Percentiles rank a stretch among this genome's conserved stretches.
Evolutionary conservation across 805 yeast genomes (phyloP).

Genomic region (Nakazawaea wyomingensis): DNA sequence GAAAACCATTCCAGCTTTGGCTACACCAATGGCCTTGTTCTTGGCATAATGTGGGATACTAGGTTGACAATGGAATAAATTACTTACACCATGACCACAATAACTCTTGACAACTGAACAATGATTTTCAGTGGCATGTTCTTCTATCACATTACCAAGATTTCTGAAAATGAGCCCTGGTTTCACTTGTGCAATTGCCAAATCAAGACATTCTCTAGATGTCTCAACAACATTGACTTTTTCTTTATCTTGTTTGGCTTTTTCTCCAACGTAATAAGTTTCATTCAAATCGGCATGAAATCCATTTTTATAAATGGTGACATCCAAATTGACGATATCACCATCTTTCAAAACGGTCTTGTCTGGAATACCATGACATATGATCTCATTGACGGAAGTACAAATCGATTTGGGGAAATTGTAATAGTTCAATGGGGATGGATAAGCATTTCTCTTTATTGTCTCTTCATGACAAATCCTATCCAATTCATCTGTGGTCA

Average conservation of each 20-base stretch:
- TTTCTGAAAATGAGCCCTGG: constrained; percentile 89
- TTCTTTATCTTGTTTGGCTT: constrained; percentile 73
- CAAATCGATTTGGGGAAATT: constrained; percentile 91
- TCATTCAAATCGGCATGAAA: constrained; percentile 94
- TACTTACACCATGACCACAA: constrained; percentile 92
- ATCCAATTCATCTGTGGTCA: constrained; percentile 92
- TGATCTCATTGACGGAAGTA: constrained; percentile 90
- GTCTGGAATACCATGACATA: constrained; percentile 98
- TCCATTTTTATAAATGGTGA: constrained; percentile 80
- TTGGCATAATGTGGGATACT: constrained; percentile 91
- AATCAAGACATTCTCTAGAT: constrained; percentile 79
- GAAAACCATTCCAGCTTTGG: constrained; percentile 94
- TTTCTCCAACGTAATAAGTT: constrained; percentile 93
- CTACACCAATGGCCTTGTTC: constrained; percentile 89
- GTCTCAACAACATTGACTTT: constrained; percentile 88
- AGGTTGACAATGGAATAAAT: constrained; percentile 86
- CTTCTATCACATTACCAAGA: constrained; percentile 83
- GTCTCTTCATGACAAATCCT: constrained; percentile 83
- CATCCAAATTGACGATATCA: constrained; percentile 89
- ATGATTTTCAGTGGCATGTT: constrained; percentile 70
- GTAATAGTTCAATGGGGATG: constrained; percentile 92
- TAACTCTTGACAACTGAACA: constrained; percentile 87
- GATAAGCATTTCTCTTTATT: constrained; percentile 83
- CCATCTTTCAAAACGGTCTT: constrained; percentile 83
- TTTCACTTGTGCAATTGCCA: constrained; percentile 78